phyloP scores from a whole-genome alignment of 345 rosid genomes.

The Barbarea vulgaris region DNA sequence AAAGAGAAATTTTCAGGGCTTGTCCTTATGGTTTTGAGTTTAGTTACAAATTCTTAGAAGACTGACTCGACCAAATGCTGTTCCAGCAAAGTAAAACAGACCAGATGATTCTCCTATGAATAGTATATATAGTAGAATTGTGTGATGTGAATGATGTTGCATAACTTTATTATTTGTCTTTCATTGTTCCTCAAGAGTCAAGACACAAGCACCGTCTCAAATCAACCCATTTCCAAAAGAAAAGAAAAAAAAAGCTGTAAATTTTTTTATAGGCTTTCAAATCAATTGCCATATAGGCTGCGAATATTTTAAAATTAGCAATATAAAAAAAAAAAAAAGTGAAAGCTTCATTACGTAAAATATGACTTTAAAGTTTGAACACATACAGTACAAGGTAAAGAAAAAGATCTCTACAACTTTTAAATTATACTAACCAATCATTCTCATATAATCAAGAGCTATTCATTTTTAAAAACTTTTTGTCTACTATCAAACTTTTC shows the following conservation, averaged over 20 bases:
- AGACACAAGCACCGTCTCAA: neutral
- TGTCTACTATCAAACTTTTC: neutral
- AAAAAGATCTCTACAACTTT: neutral
- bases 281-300: neutral
- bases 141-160: conserved; percentile 62
- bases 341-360: neutral
- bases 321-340: neutral
- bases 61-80: conserved; percentile 71
- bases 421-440: neutral
- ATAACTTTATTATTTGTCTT: conserved; percentile 67
- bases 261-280: neutral
- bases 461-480: neutral
- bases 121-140: conserved; percentile 63
- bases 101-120: conserved; percentile 64
- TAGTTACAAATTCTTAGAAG: neutral
- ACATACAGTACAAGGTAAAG: neutral
- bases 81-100: conserved; percentile 71
- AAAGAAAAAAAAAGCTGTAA: neutral
- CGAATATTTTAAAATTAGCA: neutral
- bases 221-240: neutral
- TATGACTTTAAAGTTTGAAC: neutral
- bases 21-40: conserved; percentile 2
- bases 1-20: neutral
- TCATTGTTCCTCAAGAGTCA: conserved; percentile 55
- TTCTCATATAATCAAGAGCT: neutral